These are phyloP conservation scores for Colletotrichum filicis DNA, from an alignment of 2,329 filamentous ascomycete genomes.

Conservation along the genomic window DNA sequence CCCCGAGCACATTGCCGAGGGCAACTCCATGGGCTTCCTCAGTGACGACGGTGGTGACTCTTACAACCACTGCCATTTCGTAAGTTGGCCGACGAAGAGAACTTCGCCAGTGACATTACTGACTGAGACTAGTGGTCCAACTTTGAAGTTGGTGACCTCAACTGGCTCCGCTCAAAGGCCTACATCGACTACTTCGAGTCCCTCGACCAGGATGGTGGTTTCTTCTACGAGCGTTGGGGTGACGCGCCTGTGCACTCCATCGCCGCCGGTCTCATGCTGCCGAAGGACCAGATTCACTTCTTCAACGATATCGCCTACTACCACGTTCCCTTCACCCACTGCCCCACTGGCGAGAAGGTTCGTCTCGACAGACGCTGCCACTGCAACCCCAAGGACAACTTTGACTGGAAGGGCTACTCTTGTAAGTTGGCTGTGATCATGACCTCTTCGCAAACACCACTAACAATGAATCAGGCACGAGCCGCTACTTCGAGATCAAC, in stretches of 20 bases:
- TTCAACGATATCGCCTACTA: conserved; percentile 99
- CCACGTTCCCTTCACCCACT: conserved; percentile 98
- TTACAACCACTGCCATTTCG: conserved; percentile 98
- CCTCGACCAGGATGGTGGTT: conserved; percentile 91
- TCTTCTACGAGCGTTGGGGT: conserved; percentile 99
- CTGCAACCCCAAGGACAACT: conserved; percentile 96
- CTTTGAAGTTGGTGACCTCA: conserved; percentile 94
- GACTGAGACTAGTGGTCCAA: conserved; percentile 84
- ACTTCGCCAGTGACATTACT: conserved; percentile 33
- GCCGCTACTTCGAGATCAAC: conserved; percentile 87
- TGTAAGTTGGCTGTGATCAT: conserved; percentile 69
- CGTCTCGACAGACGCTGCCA: conserved; percentile 89
- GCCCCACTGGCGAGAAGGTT: conserved; percentile 88
- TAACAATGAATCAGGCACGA: conserved; percentile 70
- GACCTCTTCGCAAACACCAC: background rate
- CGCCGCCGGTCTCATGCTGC: conserved; percentile 84
- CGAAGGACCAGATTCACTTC: conserved; percentile 96
- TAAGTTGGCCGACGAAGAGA: conserved; percentile 57
- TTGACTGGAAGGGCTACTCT: conserved; percentile 99
- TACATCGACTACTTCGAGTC: conserved; percentile 93
- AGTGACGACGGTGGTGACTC: conserved; percentile 91
- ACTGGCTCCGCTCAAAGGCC: conserved; percentile 90
- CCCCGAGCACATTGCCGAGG: conserved; percentile 86
- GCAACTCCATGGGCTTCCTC: conserved; percentile 90
- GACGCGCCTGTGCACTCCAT: conserved; percentile 99